These are phyloP conservation scores for Chrysanthemum lavandulifolium DNA, from an alignment of 129 eudicot genomes.

Conservation along the genomic window DNA sequence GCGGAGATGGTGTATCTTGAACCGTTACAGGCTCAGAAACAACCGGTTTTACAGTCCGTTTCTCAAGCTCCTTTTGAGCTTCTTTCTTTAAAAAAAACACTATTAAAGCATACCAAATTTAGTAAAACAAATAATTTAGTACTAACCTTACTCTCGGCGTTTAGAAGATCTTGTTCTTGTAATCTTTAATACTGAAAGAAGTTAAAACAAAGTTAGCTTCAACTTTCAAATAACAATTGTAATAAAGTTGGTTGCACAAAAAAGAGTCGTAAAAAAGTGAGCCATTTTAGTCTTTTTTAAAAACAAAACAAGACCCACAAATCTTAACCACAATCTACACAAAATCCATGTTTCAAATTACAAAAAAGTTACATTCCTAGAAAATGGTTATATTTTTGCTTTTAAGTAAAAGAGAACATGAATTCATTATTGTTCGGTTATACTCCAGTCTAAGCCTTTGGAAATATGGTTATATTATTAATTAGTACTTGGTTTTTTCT, in stretches of 20 bases:
- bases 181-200: constrained; percentile 30
- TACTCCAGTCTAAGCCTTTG: too few relatives aligned
- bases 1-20: constrained; percentile 26
- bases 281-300: constrained; percentile 18
- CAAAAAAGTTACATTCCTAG: background rate
- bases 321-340: constrained; percentile 11
- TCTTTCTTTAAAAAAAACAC: constrained; percentile 38
- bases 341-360: constrained; percentile 25
- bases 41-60: constrained; percentile 38
- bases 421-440: too few relatives aligned
- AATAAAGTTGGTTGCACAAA: background rate
- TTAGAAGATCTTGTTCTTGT: constrained; percentile 23
- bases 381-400: too few relatives aligned
- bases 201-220: constrained; percentile 21
- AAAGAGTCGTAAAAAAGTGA: constrained; percentile 15
- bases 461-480: too few relatives aligned
- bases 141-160: constrained; percentile 65
- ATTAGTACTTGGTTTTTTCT: too few relatives aligned
- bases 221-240: background rate
- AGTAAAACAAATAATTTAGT: background rate
- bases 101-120: too few relatives aligned
- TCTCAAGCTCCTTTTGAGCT: constrained; percentile 70
- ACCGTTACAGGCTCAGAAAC: constrained; percentile 5
- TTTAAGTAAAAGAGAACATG: too few relatives aligned
- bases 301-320: constrained; percentile 32